Percentiles rank a stretch among this genome's conserved stretches.
Conservation (phyloP, 352 stramenopile species). For the Globisporangium nodosum region DNA sequence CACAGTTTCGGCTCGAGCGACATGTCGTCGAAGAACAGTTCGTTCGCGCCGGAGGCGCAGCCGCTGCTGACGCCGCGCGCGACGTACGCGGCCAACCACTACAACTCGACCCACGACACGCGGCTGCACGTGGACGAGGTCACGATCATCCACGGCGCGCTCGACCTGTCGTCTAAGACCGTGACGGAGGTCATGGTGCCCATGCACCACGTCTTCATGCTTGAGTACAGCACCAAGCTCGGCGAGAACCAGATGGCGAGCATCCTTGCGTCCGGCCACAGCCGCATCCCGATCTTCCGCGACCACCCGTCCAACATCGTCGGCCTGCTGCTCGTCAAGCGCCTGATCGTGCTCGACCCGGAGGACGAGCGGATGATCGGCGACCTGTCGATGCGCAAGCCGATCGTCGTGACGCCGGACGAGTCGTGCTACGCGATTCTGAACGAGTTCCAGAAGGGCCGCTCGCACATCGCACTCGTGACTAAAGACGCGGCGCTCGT, state of each 20-base stretch:
- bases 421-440: constrained; percentile 85
- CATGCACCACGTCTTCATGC: constrained; percentile 76
- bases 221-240: constrained; percentile 76
- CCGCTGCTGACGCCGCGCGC: constrained; percentile 21
- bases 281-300: constrained; percentile 86
- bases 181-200: constrained; percentile 86
- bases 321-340: constrained; percentile 85
- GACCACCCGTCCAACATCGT: constrained; percentile 64
- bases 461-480: constrained; percentile 81
- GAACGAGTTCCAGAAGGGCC: constrained; percentile 89
- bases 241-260: constrained; percentile 66
- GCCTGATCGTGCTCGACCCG: constrained; percentile 87
- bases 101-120: constrained; percentile 35
- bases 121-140: constrained; percentile 81
- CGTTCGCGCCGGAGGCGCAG: constrained; percentile 15
- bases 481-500: constrained; percentile 48
- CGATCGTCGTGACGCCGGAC: constrained; percentile 77
- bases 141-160: constrained; percentile 88
- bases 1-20: neutral
- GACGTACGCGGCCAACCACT: constrained; percentile 18
- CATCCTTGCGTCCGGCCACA: constrained; percentile 85
- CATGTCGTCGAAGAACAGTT: constrained; percentile 1
- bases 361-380: constrained; percentile 59
- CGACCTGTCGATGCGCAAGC: constrained; percentile 60
- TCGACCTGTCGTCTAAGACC: constrained; percentile 86